Conservation (phyloP, 2,329 filamentous ascomycete species). For the Torrubiellomyces zombiae region DNA sequence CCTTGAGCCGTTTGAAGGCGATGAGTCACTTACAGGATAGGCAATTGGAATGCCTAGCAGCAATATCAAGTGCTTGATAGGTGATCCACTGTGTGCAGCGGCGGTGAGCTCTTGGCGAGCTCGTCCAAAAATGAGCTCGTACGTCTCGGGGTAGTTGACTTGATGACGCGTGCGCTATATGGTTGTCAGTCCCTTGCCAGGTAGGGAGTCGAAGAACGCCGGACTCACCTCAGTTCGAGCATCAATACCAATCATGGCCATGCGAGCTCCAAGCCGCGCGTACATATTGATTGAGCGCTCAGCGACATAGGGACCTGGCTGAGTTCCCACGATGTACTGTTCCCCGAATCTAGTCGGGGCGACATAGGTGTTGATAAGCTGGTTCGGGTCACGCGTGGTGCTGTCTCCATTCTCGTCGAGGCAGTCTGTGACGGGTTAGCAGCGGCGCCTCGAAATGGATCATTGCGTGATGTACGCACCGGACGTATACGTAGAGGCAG, state of each 20-base stretch:
- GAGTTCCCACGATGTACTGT: conserved; percentile 63
- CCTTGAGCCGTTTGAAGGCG: not conserved
- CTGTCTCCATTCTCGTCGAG: conserved; percentile 13
- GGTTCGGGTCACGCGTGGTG: conserved; percentile 48
- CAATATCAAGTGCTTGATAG: conserved; percentile 77
- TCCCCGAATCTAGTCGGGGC: conserved; percentile 36
- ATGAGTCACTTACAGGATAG: conserved; percentile 46
- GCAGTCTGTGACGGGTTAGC: too few relatives aligned
- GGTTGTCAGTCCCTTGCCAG: not conserved
- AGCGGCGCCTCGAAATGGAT: too few relatives aligned
- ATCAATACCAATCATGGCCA: conserved; percentile 79
- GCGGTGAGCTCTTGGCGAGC: conserved; percentile 56
- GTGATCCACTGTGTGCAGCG: conserved; percentile 49
- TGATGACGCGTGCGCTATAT: conserved; percentile 66
- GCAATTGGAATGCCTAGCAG: conserved; percentile 77
- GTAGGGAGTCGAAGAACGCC: not conserved
- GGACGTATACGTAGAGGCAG: conserved; percentile 71
- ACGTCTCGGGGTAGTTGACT: conserved; percentile 87
- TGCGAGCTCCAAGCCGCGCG: conserved; percentile 62
- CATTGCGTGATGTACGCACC: conserved; percentile 28
- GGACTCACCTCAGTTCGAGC: conserved; percentile 63
- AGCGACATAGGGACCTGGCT: conserved; percentile 74
- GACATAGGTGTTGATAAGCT: conserved; percentile 63
- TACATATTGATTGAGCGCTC: conserved; percentile 80
- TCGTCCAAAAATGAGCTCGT: conserved; percentile 66